Conservation (phyloP, 371 early-diverging fungal genomes). For the Mortierella sp. region DNA sequence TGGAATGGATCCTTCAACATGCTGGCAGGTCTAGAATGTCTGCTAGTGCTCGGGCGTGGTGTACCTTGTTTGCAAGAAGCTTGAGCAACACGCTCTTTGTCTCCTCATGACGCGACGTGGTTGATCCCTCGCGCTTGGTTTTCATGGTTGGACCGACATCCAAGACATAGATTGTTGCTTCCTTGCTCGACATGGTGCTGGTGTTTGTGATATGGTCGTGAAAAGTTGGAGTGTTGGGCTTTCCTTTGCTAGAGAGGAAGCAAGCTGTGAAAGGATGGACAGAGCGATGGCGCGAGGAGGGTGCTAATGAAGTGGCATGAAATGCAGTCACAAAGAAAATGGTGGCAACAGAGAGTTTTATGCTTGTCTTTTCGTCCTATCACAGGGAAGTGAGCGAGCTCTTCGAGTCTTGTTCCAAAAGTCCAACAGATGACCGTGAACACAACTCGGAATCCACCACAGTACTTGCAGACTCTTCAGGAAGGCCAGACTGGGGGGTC, state of each 20-base stretch:
- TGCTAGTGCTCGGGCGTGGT: neutral
- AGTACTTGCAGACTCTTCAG: neutral
- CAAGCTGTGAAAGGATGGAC: too few species aligned
- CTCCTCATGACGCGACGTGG: conserved; percentile 57
- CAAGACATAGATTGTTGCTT: conserved; percentile 69
- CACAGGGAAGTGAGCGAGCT: neutral
- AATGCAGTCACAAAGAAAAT: too few species aligned
- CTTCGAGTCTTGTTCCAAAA: neutral
- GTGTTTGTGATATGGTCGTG: too few species aligned
- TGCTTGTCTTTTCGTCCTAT: too few species aligned
- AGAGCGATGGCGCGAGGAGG: too few species aligned
- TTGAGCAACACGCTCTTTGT: conserved; percentile 57
- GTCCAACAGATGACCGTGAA: neutral
- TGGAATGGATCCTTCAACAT: neutral
- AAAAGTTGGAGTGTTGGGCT: too few species aligned
- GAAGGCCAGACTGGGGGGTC: neutral
- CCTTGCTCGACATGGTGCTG: conserved; percentile 62
- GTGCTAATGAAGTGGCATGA: too few species aligned
- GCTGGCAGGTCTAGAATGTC: neutral
- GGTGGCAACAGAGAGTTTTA: too few species aligned
- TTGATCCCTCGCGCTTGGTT: conserved; percentile 40
- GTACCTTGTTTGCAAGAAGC: conserved; percentile 57
- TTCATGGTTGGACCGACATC: conserved; percentile 67
- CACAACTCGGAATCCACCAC: neutral
- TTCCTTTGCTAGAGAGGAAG: too few species aligned